Base-by-base conservation (phyloP, 345 rosid genomes). In the Schrenkiella parvula region DNA sequence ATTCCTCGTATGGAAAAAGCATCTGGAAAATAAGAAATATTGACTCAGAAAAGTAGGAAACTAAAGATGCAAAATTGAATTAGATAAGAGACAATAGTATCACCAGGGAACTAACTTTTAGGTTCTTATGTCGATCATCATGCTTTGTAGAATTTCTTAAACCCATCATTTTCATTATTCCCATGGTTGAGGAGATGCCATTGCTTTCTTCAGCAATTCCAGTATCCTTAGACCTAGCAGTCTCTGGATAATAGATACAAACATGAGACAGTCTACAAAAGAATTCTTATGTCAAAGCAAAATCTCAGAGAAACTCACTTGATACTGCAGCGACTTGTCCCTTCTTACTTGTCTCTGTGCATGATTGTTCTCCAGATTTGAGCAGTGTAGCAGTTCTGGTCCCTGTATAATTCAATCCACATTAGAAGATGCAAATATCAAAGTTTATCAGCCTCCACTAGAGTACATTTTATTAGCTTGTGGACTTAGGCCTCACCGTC, bases 1-100 rank as follows among this genome's bases (percentile, higher is more conserved):
- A 90, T 74, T 80, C 92, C 80, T 85, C 97, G 18, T 90, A 90
- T 32, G 95, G 95, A 80, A 90, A 90, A 70, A 65, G 68, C 61
- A 76, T 76, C 80, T 76, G 80, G 38, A 64, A 59, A 26, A 44
- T 6, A 39, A 56, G 28, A 70, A 29, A 3, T 7, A 21, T 55
- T 47, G 46, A 22, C 19, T 70, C 61, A 76, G 65, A 26, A 54
- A 69, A 54, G 15, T 55, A 53, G 59, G 29, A 46, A n/a, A 63
- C 17, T 13, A 46, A 29, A 52, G 41, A 63, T 44, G 37, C n/a
- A 51, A 25, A 29, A 31, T 1, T 29, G 14, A 25, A 68, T 32
- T 17, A 26, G 43, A 14, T 55, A 42, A 52, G 31, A 59, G 66
- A 76, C 4, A 52, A 34, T 61, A 42, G 19, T 31, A 56, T 55